Base-by-base conservation (phyloP, 2,329 filamentous ascomycete genomes). In the Verruconis gallopava region DNA sequence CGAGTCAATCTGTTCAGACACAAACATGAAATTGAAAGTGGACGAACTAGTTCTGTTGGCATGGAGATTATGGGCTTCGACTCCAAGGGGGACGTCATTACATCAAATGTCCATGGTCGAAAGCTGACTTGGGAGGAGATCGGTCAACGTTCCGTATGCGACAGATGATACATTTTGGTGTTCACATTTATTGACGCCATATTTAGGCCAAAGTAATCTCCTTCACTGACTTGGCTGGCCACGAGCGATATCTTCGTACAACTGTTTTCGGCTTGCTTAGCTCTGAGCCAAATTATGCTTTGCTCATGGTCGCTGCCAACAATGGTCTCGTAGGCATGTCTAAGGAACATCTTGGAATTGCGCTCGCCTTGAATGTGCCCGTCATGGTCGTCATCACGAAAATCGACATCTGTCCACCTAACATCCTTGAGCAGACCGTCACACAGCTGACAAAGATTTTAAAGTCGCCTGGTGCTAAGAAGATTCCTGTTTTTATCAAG, bases 61-160 rank as follows among this genome's bases (percentile, higher is more conserved):
- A 93, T 96, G 88, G 91, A 98, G 61, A 96, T 96, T 47, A 86
- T 96, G 81, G 91, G 91, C 2, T 98, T 95, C 52, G 86, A 96
- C 60, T 85, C 81, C 39, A 73, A 74, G 43, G 89, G 91, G 20
- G 76, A 88, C 19, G 81, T 94, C 20, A 74, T 96, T 13, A 75
- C 78, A 13, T 89, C 84, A 30, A 81, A 81, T 45, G 81, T 80
- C 0, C 83, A 88, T 2, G 89, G 86, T 1, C 76, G 91, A 58
- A 85, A 81, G 64, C 67, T 96, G 22, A 89, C 88, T 3, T 98
- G 91, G 91, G 89, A 95, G 59, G 91, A 98, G 59, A 95, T 98
- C 55, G 91, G 91, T 42, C 85, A 83, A 62, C 81, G 86, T 50
- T 93, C 85, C 53, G 81, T 67, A 53, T 34, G 59, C 45, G 5